Conservation (phyloP, 108 stramenopile genomes). For the Nitzschia sp. region DNA sequence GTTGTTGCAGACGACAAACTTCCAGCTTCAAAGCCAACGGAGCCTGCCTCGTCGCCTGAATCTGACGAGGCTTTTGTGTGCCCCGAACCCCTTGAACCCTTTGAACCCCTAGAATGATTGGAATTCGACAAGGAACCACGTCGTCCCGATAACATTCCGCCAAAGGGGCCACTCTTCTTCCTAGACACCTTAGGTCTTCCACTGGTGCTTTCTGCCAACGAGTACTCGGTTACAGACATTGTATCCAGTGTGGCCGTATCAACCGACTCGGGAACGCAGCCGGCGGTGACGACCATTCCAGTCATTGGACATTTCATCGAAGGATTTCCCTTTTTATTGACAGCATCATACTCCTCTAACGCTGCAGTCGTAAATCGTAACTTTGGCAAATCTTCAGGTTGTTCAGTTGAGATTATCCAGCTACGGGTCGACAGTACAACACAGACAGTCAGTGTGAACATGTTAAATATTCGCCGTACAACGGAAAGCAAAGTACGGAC, state of each 20-base stretch:
- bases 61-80: not conserved
- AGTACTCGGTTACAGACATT: not conserved
- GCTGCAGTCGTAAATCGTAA: not conserved
- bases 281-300: not conserved
- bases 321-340: too few relatives aligned
- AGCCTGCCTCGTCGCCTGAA: not conserved
- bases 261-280: not conserved
- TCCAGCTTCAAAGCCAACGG: not conserved
- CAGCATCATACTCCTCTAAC: not conserved
- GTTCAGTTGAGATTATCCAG: not conserved
- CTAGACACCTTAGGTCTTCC: not conserved
- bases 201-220: not conserved
- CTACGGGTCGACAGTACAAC: not conserved
- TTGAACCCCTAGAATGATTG: too few relatives aligned
- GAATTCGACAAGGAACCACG: too few relatives aligned
- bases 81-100: not conserved
- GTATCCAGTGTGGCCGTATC: not conserved
- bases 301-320: not conserved
- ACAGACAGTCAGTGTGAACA: too few relatives aligned
- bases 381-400: not conserved
- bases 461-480: too few relatives aligned
- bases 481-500: too few relatives aligned
- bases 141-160: not conserved
- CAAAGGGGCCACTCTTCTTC: not conserved
- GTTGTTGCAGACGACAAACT: constrained; percentile 14